Evolutionary conservation across 2,329 filamentous ascomycete species (phyloP), one percentile per base, ranked within the genome.

Genomic region (Nakataea oryzae): DNA sequence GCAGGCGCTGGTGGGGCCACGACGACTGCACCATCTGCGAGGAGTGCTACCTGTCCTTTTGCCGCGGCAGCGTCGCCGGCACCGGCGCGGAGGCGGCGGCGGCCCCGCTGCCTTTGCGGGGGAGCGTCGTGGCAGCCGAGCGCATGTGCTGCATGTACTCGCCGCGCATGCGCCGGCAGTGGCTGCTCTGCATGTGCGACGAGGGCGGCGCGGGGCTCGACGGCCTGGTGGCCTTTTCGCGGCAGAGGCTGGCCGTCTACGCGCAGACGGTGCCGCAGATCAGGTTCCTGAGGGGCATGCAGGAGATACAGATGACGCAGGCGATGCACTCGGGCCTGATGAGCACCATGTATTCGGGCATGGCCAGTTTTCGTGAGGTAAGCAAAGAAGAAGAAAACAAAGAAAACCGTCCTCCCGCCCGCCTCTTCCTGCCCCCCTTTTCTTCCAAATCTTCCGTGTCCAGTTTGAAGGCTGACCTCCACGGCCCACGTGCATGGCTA

Each of bases 111-210:
- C 41, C n/a, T n/a, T 13, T 30, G 17, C 57, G 57, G 3, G 57
- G 29, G 8, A 13, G 14, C 5, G 12, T 21, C 24, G 57, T 24
- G 29, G 28, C 17, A 3, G 28, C 11, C 11, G 27, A 24, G 28
- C 28, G 28, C 57, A 30, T 58, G 57, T 58, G 57, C n/a, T 30
- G 30, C 57, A 24, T 58, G 27, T 58, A 58, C 57, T 58, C 70
- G 2, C 73, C 75, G 0, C 68, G 72, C 57, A 61, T 64, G 64
- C 67, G 75, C 24, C 72, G 73, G 11, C 66, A 74, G 55, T 68
- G 69, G 28, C 67, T 78, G 7, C 64, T 71, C 6, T n/a, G n/a
- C n/a, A 67, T 66, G 21, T 76, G 75, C 74, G 69, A 74, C n/a
- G 9, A 28, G 24, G 54, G 54, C 4, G 5, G 14, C 6, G n/a